Evolutionary conservation across 2,329 filamentous ascomycete species (phyloP).

Genomic region (Bipolaris bicolor): DNA sequence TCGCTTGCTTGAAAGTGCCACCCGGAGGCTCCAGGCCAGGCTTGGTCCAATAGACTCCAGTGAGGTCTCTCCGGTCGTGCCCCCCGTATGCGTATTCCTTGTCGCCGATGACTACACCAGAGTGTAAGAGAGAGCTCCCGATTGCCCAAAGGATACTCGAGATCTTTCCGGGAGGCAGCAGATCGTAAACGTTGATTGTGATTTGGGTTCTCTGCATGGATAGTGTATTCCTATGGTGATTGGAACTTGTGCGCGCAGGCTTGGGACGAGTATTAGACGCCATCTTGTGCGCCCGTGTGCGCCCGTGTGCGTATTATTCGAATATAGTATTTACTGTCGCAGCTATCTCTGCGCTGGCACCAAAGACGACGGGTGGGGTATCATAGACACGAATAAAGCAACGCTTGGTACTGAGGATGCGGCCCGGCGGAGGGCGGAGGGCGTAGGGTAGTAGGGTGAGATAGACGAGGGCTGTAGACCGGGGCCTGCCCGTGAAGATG

Average conservation of each 20-base stretch:
- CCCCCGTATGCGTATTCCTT: constrained; percentile 86
- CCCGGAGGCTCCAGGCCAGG: constrained; percentile 76
- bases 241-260: constrained; percentile 51
- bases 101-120: constrained; percentile 80
- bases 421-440: constrained; percentile 6
- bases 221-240: constrained; percentile 67
- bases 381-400: constrained; percentile 16
- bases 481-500: constrained; percentile 30
- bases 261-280: constrained; percentile 41
- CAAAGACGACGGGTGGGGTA: constrained; percentile 20
- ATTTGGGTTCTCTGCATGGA: constrained; percentile 76
- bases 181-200: constrained; percentile 77
- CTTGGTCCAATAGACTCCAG: constrained; percentile 82
- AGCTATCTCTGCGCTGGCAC: constrained; percentile 14
- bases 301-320: constrained; percentile 9
- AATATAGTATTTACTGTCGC: constrained; percentile 6
- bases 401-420: constrained; percentile 5
- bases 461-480: constrained; percentile 14
- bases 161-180: constrained; percentile 76
- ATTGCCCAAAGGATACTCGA: constrained; percentile 79
- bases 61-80: constrained; percentile 72
- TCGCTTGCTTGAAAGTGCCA: constrained; percentile 74
- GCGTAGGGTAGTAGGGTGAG: constrained; percentile 9
- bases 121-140: constrained; percentile 79
- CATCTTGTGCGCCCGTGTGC: constrained; percentile 27